These are phyloP conservation scores for Termitomyces heimii DNA, from an alignment of 768 basidiomycete species.

Conservation along the genomic window DNA sequence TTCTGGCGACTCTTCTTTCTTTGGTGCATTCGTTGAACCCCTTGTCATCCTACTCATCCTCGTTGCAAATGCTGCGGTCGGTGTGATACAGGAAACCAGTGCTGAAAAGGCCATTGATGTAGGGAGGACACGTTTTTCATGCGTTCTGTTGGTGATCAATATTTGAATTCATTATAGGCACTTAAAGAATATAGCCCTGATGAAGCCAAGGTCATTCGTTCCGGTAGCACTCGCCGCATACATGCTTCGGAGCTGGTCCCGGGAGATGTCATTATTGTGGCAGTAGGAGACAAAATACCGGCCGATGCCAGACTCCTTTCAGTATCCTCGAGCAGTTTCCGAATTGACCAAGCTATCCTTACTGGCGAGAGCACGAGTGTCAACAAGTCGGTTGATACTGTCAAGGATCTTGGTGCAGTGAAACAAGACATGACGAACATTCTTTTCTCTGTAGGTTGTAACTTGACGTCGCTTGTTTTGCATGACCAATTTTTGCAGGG, in stretches of 20 bases:
- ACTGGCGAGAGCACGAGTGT: slow-evolving; percentile 93
- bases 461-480: background rate
- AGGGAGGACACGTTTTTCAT: slow-evolving; percentile 26
- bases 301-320: slow-evolving; percentile 90
- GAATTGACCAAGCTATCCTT: slow-evolving; percentile 93
- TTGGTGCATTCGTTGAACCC: slow-evolving; percentile 93
- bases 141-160: slow-evolving; percentile 4
- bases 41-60: slow-evolving; percentile 93
- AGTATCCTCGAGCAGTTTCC: slow-evolving; percentile 88
- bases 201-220: slow-evolving; percentile 85
- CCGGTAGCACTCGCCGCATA: slow-evolving; percentile 61
- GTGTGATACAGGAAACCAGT: slow-evolving; percentile 94
- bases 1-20: slow-evolving; percentile 53
- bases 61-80: slow-evolving; percentile 94
- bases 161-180: slow-evolving; percentile 46
- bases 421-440: slow-evolving; percentile 99
- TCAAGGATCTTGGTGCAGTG: slow-evolving; percentile 75
- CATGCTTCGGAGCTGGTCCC: slow-evolving; percentile 91
- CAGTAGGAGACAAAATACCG: slow-evolving; percentile 93
- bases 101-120: slow-evolving; percentile 98
- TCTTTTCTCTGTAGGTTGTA: slow-evolving; percentile 71
- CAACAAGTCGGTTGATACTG: slow-evolving; percentile 65
- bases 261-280: slow-evolving; percentile 86
- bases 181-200: slow-evolving; percentile 97
- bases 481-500: slow-evolving; percentile 43